Conservation (phyloP, 2,329 filamentous ascomycete genomes). For the Xylariaceae sp. region DNA sequence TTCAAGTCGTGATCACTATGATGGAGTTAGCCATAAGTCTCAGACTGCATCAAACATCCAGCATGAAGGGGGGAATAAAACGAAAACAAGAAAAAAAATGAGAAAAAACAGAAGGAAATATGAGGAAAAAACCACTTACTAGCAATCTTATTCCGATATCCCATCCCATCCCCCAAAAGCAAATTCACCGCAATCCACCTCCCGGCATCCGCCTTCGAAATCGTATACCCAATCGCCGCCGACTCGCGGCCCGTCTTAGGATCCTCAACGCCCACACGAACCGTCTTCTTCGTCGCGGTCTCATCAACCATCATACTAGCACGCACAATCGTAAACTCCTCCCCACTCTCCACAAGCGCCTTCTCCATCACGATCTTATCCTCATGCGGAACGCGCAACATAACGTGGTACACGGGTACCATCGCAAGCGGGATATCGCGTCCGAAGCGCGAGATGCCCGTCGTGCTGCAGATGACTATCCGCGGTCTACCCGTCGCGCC, state of each 20-base stretch:
- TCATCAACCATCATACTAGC: conserved; percentile 34
- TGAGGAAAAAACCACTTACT: conserved; percentile 10
- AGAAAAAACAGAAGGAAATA: no score
- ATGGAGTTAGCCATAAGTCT: neutral
- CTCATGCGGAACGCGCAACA: conserved; percentile 39
- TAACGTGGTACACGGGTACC: conserved; percentile 40
- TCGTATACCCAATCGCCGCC: conserved; percentile 42
- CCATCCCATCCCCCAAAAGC: conserved; percentile 24
- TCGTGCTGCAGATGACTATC: conserved; percentile 39
- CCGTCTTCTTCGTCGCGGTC: conserved; percentile 25
- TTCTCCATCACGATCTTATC: conserved; percentile 48
- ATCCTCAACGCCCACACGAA: conserved; percentile 41
- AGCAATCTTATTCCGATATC: conserved; percentile 35
- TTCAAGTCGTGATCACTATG: conserved; percentile 11
- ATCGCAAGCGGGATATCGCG: conserved; percentile 42
- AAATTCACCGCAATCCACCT: conserved; percentile 42
- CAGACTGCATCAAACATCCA: neutral
- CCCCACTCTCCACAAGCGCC: conserved; percentile 27
- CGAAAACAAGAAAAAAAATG: neutral
- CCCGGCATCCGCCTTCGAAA: conserved; percentile 44
- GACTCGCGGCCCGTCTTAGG: conserved; percentile 29
- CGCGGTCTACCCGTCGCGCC: conserved; percentile 32
- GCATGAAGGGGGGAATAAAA: neutral
- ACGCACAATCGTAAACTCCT: conserved; percentile 36
- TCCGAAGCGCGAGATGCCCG: conserved; percentile 37